Base-by-base conservation (phyloP, 306 rosid species). In the Alnus glutinosa region DNA sequence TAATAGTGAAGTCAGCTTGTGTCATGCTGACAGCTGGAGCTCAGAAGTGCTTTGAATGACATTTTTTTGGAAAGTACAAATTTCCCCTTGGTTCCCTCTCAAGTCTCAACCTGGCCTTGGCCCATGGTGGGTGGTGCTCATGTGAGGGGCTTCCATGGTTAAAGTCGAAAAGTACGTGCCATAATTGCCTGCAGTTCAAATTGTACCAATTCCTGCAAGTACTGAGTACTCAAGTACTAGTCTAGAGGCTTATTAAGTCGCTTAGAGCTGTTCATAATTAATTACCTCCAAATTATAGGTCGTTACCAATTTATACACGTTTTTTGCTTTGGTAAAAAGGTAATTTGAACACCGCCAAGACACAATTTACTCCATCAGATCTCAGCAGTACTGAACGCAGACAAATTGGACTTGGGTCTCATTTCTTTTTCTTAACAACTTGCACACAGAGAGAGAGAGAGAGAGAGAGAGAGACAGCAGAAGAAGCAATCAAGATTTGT, bases 21-120 rank as follows among this genome's bases (percentile, higher is more conserved):
- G 91, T 85, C 89, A 81, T 48, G 81, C 76, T 80, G 80, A 85
- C 82, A 78, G 78, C 84, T 76, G 89, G 74, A 68, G 61, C n/a
- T 30, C 71, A 54, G 49, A 55, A 48, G 19, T 0, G 71, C 13
- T 0, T 75, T 68, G 7, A 67, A 71, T 36, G 68, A 36, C 1
- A 10, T 2, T 4, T 2, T 0, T 3, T 3, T 0, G 51, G 64
- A 79, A 88, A 75, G 61, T 81, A 83, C 89, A 49, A 44, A 48
- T 63, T 6, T 55, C 23, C 88, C 75, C 44, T 15, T 2, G 5
- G 47, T 14, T 0, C 9, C 8, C 44, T 4, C 2, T 52, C 16
- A 9, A 46, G n/a, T 4, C 2, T 52, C 16, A 9, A 46, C 9
- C 8, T 1, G 58, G 19, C 58, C n/a, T 15, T 5, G 7, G 19